Conservation (phyloP, 2,329 filamentous ascomycete species). For the Fusarium heterosporum region DNA sequence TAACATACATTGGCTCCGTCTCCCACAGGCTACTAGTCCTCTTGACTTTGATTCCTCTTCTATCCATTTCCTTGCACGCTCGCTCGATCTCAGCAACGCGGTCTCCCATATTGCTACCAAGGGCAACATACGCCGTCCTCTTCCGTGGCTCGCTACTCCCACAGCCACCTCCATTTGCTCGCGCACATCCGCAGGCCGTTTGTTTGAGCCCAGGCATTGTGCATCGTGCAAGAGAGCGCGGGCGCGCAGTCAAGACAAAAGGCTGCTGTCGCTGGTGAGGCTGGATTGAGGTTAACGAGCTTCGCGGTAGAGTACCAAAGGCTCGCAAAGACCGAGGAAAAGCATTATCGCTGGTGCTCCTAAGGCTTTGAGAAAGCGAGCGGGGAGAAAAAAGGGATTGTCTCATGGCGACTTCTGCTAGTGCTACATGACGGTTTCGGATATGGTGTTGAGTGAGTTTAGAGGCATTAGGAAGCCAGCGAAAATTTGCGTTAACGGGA, state of each 20-base stretch:
- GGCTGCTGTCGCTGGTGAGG: conserved; percentile 21
- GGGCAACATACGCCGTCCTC: conserved; percentile 79
- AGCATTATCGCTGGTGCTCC: conserved; percentile 17
- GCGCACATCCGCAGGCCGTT: conserved; percentile 53
- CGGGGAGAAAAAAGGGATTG: conserved; percentile 25
- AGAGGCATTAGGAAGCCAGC: conserved; percentile 11
- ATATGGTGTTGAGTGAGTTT: conserved; percentile 21
- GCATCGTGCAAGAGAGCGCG: conserved; percentile 23
- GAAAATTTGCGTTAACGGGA: conserved; percentile 45
- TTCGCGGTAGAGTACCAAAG: conserved; percentile 28
- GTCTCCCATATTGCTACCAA: conserved; percentile 94
- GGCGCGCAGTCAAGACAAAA: conserved; percentile 26
- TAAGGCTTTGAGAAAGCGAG: conserved; percentile 21
- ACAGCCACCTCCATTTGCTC: conserved; percentile 48
- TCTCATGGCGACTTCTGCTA: conserved; percentile 37
- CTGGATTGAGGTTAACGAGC: conserved; percentile 20
- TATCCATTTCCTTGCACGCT: conserved; percentile 82
- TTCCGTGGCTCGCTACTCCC: conserved; percentile 47
- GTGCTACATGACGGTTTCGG: conserved; percentile 33
- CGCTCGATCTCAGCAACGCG: conserved; percentile 85
- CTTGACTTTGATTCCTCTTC: conserved; percentile 76
- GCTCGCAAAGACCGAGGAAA: conserved; percentile 11
- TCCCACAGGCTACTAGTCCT: conserved; percentile 92
- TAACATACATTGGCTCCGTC: conserved; percentile 96
- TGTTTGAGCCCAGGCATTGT: conserved; percentile 34